Evolutionary conservation across 1,284 basidiomycete species (phyloP).

Genomic region (Earliella scabrosa): DNA sequence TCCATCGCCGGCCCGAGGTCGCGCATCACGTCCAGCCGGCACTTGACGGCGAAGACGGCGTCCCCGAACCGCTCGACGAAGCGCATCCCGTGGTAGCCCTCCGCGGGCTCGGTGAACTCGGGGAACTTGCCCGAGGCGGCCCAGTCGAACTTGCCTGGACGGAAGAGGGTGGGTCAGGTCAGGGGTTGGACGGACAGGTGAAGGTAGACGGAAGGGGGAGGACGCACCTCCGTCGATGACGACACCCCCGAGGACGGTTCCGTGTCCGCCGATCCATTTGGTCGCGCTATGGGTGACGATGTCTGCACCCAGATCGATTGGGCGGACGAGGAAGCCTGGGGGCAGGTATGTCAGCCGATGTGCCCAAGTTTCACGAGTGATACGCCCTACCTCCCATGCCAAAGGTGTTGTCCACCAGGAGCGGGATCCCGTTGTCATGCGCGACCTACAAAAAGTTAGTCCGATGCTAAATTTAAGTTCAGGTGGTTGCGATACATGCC

Average conservation of each 20-base stretch:
- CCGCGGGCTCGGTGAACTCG: conserved; percentile 80
- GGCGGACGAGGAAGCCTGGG: conserved; percentile 74
- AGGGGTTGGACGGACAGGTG: neutral
- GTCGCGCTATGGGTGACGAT: conserved; percentile 89
- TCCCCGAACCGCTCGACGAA: conserved; percentile 79
- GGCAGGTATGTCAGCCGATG: too few relatives aligned
- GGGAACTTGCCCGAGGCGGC: conserved; percentile 77
- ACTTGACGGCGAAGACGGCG: conserved; percentile 74
- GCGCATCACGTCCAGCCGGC: conserved; percentile 76
- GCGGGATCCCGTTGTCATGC: conserved; percentile 74
- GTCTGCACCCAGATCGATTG: conserved; percentile 80
- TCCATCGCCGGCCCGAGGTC: conserved; percentile 80
- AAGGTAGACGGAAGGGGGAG: neutral
- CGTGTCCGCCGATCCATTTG: conserved; percentile 93
- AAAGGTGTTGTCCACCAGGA: conserved; percentile 91
- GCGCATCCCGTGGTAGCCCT: conserved; percentile 83
- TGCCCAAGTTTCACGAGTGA: too few relatives aligned
- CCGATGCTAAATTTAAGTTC: too few relatives aligned
- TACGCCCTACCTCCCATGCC: conserved; percentile 80
- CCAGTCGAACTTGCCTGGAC: conserved; percentile 86
- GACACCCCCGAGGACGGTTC: conserved; percentile 87
- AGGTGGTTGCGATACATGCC: conserved; percentile 36
- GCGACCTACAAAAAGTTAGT: conserved; percentile 45
- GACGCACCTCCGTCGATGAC: conserved; percentile 72
- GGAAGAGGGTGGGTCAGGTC: neutral